Percentiles rank a stretch among this genome's conserved stretches.
phyloP scores from a whole-genome alignment of 2,329 filamentous ascomycete species.

The Dothiorella sarmentorum region DNA sequence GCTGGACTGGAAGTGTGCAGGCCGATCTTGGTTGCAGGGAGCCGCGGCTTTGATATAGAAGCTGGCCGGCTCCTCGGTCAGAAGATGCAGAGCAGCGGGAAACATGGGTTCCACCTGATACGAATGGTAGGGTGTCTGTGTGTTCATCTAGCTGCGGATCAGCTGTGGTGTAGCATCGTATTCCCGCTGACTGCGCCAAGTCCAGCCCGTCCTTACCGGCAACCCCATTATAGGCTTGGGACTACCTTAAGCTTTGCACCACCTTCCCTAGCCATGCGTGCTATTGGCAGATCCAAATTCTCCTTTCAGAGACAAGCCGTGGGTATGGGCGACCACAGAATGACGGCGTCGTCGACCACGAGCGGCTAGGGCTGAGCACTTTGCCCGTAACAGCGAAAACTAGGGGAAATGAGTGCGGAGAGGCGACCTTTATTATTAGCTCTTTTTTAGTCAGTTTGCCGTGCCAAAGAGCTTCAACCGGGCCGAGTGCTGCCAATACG shows the following conservation, averaged over 20 bases:
- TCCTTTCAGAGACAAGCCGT: not conserved
- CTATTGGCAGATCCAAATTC: not conserved
- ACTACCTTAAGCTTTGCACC: not conserved
- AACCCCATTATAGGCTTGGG: too few species aligned
- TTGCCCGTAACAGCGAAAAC: too few species aligned
- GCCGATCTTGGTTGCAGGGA: not conserved
- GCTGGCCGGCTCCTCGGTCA: not conserved
- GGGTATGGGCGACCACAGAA: not conserved
- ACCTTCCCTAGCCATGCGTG: not conserved
- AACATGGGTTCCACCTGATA: slow-evolving; percentile 1
- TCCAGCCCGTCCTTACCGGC: not conserved
- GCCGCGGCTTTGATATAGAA: not conserved
- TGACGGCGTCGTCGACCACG: not conserved
- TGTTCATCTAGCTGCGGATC: not conserved
- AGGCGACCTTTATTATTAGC: slow-evolving; percentile 5
- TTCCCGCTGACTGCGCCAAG: not conserved
- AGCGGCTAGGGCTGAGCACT: slow-evolving; percentile 6
- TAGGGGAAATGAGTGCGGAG: too few species aligned
- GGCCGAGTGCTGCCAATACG: slow-evolving; percentile 8
- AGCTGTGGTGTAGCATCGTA: slow-evolving; percentile 10
- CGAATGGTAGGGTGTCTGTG: not conserved
- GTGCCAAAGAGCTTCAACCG: not conserved
- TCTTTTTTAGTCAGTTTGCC: not conserved
- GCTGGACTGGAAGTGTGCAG: not conserved
- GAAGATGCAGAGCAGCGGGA: not conserved